Percentiles rank a stretch among this genome's conserved stretches.
Conservation (phyloP, 805 yeast genomes). For the Wickerhamiella hasegawae region DNA sequence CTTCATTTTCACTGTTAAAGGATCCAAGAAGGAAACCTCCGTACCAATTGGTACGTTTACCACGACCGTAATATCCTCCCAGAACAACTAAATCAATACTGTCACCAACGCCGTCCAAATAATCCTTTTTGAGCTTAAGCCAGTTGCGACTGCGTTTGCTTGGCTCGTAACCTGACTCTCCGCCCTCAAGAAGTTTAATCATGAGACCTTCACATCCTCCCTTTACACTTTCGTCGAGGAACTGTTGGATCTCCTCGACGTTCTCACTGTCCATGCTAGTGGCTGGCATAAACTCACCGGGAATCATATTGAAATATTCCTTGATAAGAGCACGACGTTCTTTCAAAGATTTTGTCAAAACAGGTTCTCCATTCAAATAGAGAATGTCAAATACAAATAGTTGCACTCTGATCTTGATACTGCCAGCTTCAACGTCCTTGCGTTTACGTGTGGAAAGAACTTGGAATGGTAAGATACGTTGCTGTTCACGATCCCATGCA, state of each 20-base stretch:
- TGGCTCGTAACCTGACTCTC: slow-evolving; percentile 78
- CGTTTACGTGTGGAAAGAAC: slow-evolving; percentile 84
- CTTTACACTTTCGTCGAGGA: slow-evolving; percentile 76
- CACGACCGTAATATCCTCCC: slow-evolving; percentile 88
- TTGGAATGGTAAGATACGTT: slow-evolving; percentile 87
- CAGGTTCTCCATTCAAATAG: slow-evolving; percentile 54
- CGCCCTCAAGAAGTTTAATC: slow-evolving; percentile 78
- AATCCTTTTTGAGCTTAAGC: slow-evolving; percentile 91
- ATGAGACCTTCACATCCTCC: slow-evolving; percentile 90
- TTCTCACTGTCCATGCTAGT: slow-evolving; percentile 54
- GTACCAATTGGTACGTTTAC: slow-evolving; percentile 86
- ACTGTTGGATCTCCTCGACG: slow-evolving; percentile 57
- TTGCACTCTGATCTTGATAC: slow-evolving; percentile 82
- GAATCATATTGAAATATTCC: slow-evolving; percentile 39
- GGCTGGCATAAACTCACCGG: slow-evolving; percentile 75
- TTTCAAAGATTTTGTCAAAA: slow-evolving; percentile 47
- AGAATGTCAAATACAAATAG: slow-evolving; percentile 82
- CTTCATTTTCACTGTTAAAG: slow-evolving; percentile 81
- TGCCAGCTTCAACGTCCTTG: slow-evolving; percentile 76
- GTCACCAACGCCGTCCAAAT: slow-evolving; percentile 89
- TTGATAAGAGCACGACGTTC: slow-evolving; percentile 53
- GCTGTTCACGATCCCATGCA: slow-evolving; percentile 73
- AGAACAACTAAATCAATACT: slow-evolving; percentile 83
- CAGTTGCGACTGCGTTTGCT: slow-evolving; percentile 89
- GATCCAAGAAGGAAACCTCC: slow-evolving; percentile 91